phyloP scores from a whole-genome alignment of 345 rosid species.

The Adansonia digitata region DNA sequence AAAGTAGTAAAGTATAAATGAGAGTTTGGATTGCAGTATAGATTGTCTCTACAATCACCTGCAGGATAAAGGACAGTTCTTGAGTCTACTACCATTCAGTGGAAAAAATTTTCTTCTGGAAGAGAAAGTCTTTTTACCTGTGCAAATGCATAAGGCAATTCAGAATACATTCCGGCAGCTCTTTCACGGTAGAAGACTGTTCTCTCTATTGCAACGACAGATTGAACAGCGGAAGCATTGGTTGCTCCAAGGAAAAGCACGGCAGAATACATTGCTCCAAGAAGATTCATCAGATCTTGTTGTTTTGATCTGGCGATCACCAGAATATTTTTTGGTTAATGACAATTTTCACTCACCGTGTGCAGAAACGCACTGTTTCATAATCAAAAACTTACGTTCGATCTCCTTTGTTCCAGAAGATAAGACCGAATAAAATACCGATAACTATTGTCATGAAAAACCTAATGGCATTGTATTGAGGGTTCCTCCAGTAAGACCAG shows the following conservation, averaged over 20 bases:
- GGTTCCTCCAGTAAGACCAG: conserved; percentile 59
- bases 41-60: conserved; percentile 66
- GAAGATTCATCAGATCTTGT: conserved; percentile 56
- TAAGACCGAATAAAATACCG: conserved; percentile 57
- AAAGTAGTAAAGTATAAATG: conserved; percentile 53
- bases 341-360: background rate
- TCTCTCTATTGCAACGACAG: conserved; percentile 62
- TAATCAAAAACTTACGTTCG: conserved; percentile 29
- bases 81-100: background rate
- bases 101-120: background rate
- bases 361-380: background rate
- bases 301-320: conserved; percentile 23
- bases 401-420: conserved; percentile 63
- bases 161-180: conserved; percentile 77
- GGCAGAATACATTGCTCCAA: conserved; percentile 67
- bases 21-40: conserved; percentile 52
- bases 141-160: conserved; percentile 62
- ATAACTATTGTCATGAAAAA: conserved; percentile 43
- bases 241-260: conserved; percentile 56
- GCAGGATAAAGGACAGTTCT: conserved; percentile 11
- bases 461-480: conserved; percentile 45
- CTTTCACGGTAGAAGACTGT: conserved; percentile 70
- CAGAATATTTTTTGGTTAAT: background rate
- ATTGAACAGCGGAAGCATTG: conserved; percentile 46
- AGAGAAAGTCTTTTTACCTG: conserved; percentile 56